Base-by-base conservation (phyloP, 2,329 filamentous ascomycete species). In the Fusarium gaditjirri region DNA sequence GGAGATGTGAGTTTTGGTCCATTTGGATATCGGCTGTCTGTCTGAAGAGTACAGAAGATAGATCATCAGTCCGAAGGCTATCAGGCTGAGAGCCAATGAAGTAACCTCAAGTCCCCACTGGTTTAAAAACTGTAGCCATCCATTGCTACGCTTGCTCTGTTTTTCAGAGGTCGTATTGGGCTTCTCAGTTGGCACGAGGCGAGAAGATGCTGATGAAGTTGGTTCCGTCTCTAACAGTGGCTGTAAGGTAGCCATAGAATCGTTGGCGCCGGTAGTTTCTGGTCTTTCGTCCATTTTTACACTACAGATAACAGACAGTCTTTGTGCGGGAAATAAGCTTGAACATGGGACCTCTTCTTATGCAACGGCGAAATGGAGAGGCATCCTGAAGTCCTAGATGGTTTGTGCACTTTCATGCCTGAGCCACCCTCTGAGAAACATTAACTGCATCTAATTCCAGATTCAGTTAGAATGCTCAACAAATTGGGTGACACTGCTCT, bases 1-100 rank as follows among this genome's bases (percentile, higher is more conserved):
- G 3, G 67, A 66, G 1, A 63, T 33, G 0, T 31, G 14, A 2
- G 38, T 44, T 8, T 47, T 55, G 6, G 27, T 71, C 64, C 71
- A 74, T 23, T 68, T 61, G 8, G 61, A 58, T 6, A 73, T 31
- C 1, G 60, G 61, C 14, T 71, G 21, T 10, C 23, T 46, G 11
- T 68, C 44, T 19, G 58, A 72, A 1, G 16, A 9, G 2, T 35
- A 38, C 0, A 73, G 55, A 1, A 72, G 17, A 10, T 13, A 27
- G 7, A 61, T 31, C 25, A 72, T 35, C 8, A 25, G 8, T 5
- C 47, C 47, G 11, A 50, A 50, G 3, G 16, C n/a, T 10, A 25
- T 13, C 16, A 50, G n/a, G 5, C 47, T 50, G 31, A 50, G 47
- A 33, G 16, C n/a, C 10, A 35, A 21, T 10, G 31, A n/a, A 3